Conservation (phyloP, 306 rosid species). For the Quercus wislizeni region DNA sequence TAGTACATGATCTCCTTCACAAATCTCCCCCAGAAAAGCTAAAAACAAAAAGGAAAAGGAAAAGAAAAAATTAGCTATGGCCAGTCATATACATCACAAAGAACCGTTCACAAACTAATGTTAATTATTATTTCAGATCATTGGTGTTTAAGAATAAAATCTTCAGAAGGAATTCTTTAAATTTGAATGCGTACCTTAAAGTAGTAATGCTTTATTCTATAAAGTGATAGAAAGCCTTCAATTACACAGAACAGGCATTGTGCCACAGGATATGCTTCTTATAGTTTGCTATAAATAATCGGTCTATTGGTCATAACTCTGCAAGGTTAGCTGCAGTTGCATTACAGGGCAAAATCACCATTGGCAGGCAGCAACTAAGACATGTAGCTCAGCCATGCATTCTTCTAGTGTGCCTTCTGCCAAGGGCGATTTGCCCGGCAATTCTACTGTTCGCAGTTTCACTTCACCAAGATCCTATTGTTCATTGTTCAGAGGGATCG, state of each 20-base stretch:
- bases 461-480: conserved; percentile 12
- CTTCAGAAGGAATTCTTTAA: no score
- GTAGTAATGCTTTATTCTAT: conserved; percentile 24
- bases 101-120: no score
- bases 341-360: conserved; percentile 61
- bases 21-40: no score
- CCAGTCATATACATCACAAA: no score
- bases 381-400: not conserved
- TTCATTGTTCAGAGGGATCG: not conserved
- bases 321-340: conserved; percentile 29
- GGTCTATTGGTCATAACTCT: not conserved
- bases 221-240: conserved; percentile 24
- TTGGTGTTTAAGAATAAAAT: not conserved
- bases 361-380: conserved; percentile 55
- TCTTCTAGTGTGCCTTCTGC: conserved; percentile 36
- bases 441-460: conserved; percentile 47
- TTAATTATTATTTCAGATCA: no score
- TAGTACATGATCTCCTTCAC: no score
- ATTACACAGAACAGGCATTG: conserved; percentile 28
- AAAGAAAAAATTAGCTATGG: no score
- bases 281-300: conserved; percentile 16
- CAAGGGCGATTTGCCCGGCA: conserved; percentile 78
- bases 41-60: no score
- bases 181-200: no score
- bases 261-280: conserved; percentile 49